A percentile compares a stretch with the other conserved stretches of the same genome.
These are phyloP conservation scores for Ascocoryne sarcoides DNA, from an alignment of 2,329 filamentous ascomycete genomes.

Conservation along the genomic window DNA sequence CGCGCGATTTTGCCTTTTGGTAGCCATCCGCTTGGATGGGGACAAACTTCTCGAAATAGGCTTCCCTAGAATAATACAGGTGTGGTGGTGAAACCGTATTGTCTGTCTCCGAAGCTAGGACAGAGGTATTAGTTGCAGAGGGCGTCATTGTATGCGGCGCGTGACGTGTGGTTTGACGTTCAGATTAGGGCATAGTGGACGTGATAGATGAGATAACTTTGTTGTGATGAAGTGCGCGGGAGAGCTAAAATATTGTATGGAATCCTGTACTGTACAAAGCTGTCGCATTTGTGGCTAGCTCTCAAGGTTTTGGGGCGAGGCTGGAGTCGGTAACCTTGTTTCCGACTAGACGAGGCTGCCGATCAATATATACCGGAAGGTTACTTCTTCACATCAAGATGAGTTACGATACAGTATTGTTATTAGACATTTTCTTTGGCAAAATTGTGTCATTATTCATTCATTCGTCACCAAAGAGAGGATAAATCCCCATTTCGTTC, in stretches of 20 bases:
- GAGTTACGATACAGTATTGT: neutral
- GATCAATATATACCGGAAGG: too few relatives aligned
- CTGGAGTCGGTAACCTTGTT: slow-evolving; percentile 11
- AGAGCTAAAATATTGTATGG: slow-evolving; percentile 1
- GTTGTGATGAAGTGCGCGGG: neutral
- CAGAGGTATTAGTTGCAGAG: slow-evolving; percentile 22
- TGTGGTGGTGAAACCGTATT: slow-evolving; percentile 43
- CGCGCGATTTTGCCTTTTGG: slow-evolving; percentile 43
- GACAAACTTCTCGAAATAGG: slow-evolving; percentile 48
- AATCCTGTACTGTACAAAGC: neutral
- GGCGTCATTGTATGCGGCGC: slow-evolving; percentile 24
- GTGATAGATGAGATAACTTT: slow-evolving; percentile 31
- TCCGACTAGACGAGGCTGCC: slow-evolving; percentile 17
- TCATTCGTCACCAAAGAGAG: neutral
- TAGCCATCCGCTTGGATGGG: slow-evolving; percentile 58
- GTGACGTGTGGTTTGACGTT: neutral
- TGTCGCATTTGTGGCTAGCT: slow-evolving; percentile 1
- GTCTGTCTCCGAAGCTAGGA: slow-evolving; percentile 34
- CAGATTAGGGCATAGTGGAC: slow-evolving; percentile 43
- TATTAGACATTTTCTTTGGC: neutral
- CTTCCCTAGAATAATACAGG: slow-evolving; percentile 54
- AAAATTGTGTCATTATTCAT: neutral
- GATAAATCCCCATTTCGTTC: too few relatives aligned
- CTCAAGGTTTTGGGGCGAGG: slow-evolving; percentile 10
- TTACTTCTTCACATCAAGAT: neutral